These are phyloP conservation scores for Leucocoprinus birnbaumii DNA, from an alignment of 768 basidiomycete genomes.

Conservation along the genomic window DNA sequence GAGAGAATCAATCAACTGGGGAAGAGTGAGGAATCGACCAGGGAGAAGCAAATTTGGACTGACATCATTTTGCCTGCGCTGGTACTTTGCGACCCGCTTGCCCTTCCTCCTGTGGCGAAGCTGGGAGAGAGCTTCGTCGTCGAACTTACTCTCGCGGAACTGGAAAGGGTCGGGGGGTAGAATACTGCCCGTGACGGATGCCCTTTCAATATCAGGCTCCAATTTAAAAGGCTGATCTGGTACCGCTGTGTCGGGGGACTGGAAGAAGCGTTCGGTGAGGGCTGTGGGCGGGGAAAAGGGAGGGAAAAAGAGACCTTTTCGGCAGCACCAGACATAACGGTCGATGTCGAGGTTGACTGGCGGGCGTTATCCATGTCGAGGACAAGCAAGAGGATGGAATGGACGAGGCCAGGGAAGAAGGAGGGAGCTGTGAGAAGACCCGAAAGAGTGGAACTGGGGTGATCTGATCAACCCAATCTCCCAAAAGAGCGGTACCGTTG, in stretches of 20 bases:
- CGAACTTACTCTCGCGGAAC: slow-evolving; percentile 57
- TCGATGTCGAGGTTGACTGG: slow-evolving; percentile 24
- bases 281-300: background rate
- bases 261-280: slow-evolving; percentile 14
- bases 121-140: slow-evolving; percentile 59
- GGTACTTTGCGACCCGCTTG: slow-evolving; percentile 63
- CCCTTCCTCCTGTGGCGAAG: slow-evolving; percentile 60
- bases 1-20: slow-evolving; percentile 79
- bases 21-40: slow-evolving; percentile 11
- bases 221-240: slow-evolving; percentile 36
- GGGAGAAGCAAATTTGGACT: slow-evolving; percentile 18
- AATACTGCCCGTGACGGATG: slow-evolving; percentile 28
- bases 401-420: slow-evolving; percentile 18
- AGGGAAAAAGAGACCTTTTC: slow-evolving; percentile 21
- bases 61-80: slow-evolving; percentile 72
- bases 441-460: slow-evolving; percentile 34
- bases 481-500: slow-evolving; percentile 24
- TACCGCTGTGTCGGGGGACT: slow-evolving; percentile 52
- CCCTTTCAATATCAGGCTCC: slow-evolving; percentile 44
- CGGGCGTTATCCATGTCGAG: slow-evolving; percentile 31
- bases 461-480: slow-evolving; percentile 39
- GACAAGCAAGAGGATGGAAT: slow-evolving; percentile 21
- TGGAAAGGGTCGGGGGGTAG: slow-evolving; percentile 60
- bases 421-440: slow-evolving; percentile 29
- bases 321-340: slow-evolving; percentile 21